Evolutionary conservation across 495 filamentous ascomycete genomes (phyloP).

Genomic region (Evernia prunastri): DNA sequence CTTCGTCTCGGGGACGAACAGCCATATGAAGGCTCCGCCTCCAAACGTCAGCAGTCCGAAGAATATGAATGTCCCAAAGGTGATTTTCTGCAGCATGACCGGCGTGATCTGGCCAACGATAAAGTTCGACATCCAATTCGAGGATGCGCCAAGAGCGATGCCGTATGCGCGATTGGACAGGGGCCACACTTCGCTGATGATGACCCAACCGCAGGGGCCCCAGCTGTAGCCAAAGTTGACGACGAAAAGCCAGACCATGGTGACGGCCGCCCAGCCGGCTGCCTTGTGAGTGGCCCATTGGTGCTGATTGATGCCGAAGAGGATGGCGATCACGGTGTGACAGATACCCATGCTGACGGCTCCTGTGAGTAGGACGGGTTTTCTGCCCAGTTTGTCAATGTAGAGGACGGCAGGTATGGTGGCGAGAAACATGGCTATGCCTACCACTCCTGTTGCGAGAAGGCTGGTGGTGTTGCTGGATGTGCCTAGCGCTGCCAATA

Average conservation of each 20-base stretch:
- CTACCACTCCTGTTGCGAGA: conserved; percentile 50
- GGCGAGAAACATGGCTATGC: conserved; percentile 55
- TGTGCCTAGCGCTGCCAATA: conserved; percentile 44
- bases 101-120: conserved; percentile 59
- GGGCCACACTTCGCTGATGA: conserved; percentile 71
- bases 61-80: conserved; percentile 38
- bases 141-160: conserved; percentile 62
- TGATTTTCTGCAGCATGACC: conserved; percentile 47
- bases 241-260: conserved; percentile 36
- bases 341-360: conserved; percentile 70
- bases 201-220: conserved; percentile 56
- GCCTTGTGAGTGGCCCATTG: conserved; percentile 55
- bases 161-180: conserved; percentile 66
- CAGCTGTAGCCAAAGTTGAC: conserved; percentile 30
- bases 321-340: conserved; percentile 71
- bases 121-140: conserved; percentile 63
- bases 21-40: conserved; percentile 29
- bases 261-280: conserved; percentile 30
- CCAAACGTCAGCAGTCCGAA: conserved; percentile 24
- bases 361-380: conserved; percentile 66
- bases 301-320: conserved; percentile 58
- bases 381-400: conserved; percentile 61
- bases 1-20: conserved; percentile 59
- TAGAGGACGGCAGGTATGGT: conserved; percentile 61
- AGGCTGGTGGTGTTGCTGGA: conserved; percentile 42